Conservation (phyloP, 768 basidiomycete species). For the Pleurotus giganteus region DNA sequence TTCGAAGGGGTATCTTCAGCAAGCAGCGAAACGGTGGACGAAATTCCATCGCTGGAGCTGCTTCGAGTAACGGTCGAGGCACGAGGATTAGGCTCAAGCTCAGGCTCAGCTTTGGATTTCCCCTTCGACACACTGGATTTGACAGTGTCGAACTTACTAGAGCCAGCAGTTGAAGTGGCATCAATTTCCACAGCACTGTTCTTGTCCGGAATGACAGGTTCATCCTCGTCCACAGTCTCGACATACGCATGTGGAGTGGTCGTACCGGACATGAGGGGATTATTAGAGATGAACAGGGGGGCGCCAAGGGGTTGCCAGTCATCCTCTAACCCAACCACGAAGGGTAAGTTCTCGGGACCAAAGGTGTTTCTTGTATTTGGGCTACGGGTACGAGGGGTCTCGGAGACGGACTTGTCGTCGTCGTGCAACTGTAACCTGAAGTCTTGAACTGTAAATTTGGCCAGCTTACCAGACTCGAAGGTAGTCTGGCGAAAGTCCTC, state of each 20-base stretch:
- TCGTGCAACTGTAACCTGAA: conserved; percentile 37
- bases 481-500: conserved; percentile 59
- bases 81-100: conserved; percentile 8
- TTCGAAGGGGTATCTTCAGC: conserved; percentile 49
- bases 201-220: conserved; percentile 26
- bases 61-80: background rate
- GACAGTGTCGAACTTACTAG: conserved; percentile 10
- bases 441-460: conserved; percentile 68
- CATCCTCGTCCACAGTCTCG: conserved; percentile 41
- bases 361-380: conserved; percentile 56
- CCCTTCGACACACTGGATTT: conserved; percentile 37
- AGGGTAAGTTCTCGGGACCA: conserved; percentile 44
- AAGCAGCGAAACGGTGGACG: conserved; percentile 38
- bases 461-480: conserved; percentile 25
- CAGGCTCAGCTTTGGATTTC: conserved; percentile 42
- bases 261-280: conserved; percentile 28
- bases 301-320: conserved; percentile 59
- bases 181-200: conserved; percentile 27
- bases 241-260: conserved; percentile 63
- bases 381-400: conserved; percentile 23
- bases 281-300: background rate
- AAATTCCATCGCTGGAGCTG: conserved; percentile 25
- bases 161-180: conserved; percentile 21
- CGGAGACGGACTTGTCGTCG: conserved; percentile 26
- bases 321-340: conserved; percentile 48